These are phyloP conservation scores for Stylonectria norvegica DNA, from an alignment of 2,329 filamentous ascomycete genomes.

Conservation along the genomic window DNA sequence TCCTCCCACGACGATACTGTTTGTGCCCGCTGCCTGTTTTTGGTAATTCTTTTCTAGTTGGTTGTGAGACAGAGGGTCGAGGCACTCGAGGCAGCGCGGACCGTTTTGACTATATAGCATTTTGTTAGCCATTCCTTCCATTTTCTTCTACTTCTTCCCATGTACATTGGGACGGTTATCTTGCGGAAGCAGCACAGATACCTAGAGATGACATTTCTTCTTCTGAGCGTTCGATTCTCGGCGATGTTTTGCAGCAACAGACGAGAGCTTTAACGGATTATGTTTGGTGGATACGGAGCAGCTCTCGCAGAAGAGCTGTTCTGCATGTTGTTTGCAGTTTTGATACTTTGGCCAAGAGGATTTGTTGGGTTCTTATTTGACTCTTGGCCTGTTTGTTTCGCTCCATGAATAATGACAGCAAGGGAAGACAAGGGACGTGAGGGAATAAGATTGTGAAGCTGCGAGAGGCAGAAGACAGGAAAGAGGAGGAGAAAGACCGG, in stretches of 20 bases:
- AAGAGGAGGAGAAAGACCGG: slow-evolving; percentile 7
- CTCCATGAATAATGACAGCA: slow-evolving; percentile 8
- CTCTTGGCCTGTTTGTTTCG: slow-evolving; percentile 1
- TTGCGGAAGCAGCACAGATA: slow-evolving; percentile 2
- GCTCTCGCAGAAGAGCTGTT: background rate
- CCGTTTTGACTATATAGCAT: slow-evolving; percentile 1
- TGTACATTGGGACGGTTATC: slow-evolving; percentile 5
- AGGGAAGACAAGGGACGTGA: slow-evolving; percentile 1
- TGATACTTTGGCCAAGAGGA: slow-evolving; percentile 7
- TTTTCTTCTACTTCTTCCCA: slow-evolving; percentile 8
- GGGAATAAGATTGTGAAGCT: background rate
- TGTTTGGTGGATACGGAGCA: slow-evolving; percentile 19
- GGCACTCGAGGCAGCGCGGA: slow-evolving; percentile 8
- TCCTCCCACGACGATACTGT: slow-evolving; percentile 10
- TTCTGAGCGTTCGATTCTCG: slow-evolving; percentile 15
- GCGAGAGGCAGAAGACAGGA: background rate
- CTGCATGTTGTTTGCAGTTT: slow-evolving; percentile 1
- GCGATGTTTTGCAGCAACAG: slow-evolving; percentile 7
- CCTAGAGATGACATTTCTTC: slow-evolving; percentile 10
- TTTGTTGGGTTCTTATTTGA: slow-evolving; percentile 1
- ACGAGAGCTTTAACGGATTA: slow-evolving; percentile 16
- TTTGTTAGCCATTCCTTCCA: slow-evolving; percentile 5
- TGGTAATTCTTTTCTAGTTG: slow-evolving; percentile 6
- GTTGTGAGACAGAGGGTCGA: slow-evolving; percentile 4
- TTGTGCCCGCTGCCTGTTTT: slow-evolving; percentile 10